Evolutionary conservation across 202 grass and related monocot species (phyloP).

Genomic region (Schoenoplectus triqueter): DNA sequence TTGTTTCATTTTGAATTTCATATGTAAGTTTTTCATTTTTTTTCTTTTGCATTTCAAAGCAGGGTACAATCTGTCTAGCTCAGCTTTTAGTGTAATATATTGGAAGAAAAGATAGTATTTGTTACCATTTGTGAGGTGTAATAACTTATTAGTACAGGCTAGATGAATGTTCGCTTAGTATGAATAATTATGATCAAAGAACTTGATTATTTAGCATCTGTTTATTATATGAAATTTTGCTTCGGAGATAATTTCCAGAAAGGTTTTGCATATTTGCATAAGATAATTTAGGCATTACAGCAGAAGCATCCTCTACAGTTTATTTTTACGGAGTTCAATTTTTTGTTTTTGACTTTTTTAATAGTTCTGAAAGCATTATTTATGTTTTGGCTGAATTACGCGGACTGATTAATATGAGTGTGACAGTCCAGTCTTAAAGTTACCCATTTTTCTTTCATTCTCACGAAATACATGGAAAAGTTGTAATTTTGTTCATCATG

Average conservation of each 20-base stretch:
- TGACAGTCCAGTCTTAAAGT: neutral
- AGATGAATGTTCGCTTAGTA: slow-evolving; percentile 13
- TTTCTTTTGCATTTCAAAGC: slow-evolving; percentile 16
- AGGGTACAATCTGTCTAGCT: slow-evolving; percentile 16
- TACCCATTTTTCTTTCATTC: neutral
- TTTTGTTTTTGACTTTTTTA: too few species aligned
- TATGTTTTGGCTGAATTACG: neutral
- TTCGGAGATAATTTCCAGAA: neutral
- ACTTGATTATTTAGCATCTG: neutral
- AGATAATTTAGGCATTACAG: neutral
- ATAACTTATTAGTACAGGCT: slow-evolving; percentile 27
- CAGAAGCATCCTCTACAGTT: neutral
- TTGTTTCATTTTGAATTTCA: slow-evolving; percentile 23
- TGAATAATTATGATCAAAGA: neutral
- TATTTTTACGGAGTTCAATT: too few species aligned
- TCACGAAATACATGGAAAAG: neutral
- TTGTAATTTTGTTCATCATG: too few species aligned
- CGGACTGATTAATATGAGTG: neutral
- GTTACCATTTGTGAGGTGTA: slow-evolving; percentile 23
- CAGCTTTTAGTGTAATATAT: slow-evolving; percentile 28
- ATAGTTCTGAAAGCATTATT: too few species aligned
- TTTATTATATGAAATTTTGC: neutral
- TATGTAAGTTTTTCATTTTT: neutral
- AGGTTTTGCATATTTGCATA: neutral
- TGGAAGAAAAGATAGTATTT: slow-evolving; percentile 14